Base-by-base conservation (phyloP, 768 basidiomycete genomes). In the Serendipita indica region DNA sequence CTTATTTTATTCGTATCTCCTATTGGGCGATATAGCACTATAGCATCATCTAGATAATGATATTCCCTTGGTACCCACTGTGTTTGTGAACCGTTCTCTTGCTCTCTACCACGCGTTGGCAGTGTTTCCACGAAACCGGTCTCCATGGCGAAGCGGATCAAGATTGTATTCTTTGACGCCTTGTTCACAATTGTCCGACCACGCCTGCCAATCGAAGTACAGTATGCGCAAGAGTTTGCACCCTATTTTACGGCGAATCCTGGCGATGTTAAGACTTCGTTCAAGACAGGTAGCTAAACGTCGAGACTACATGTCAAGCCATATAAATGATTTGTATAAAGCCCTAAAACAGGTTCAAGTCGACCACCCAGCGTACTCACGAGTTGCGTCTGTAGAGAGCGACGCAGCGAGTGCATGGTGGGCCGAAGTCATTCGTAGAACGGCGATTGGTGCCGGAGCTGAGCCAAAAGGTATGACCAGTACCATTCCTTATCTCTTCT, bases 381-480 rank as follows among this genome's bases (percentile, higher is more conserved):
- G 73, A 14, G 82, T 82, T 49, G 74, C 75, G 46, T 12, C 22
- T 12, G 62, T 58, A 35, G 67, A 75, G 32, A 68, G 65, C 2
- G n/a, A n/a, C n/a, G n/a, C n/a, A n/a, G n/a, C n/a, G n/a, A n/a
- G n/a, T n/a, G n/a, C n/a, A n/a, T 89, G 86, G 86, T 90, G 88
- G 88, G 68, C 72, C n/a, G 81, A 86, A 62, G 86, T 90, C 35
- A 82, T 90, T 61, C 73, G 72, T 59, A 71, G 78, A 60, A 89
- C 88, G 34, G 87, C 86, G 16, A 68, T 86, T 2, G 85, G 81
- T 2, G 85, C 87, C 39, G 86, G 85, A 0, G 87, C 81, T 2
- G 73, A 83, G 68, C 67, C 76, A 49, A 66, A 71, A 64, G 76
- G 83, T 82, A 61, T 62, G 72, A 56, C 6, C 10, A 12, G 12